Evolutionary conservation across 352 stramenopile species (phyloP).

Genomic region (Phytophthora fragariaefolia): DNA sequence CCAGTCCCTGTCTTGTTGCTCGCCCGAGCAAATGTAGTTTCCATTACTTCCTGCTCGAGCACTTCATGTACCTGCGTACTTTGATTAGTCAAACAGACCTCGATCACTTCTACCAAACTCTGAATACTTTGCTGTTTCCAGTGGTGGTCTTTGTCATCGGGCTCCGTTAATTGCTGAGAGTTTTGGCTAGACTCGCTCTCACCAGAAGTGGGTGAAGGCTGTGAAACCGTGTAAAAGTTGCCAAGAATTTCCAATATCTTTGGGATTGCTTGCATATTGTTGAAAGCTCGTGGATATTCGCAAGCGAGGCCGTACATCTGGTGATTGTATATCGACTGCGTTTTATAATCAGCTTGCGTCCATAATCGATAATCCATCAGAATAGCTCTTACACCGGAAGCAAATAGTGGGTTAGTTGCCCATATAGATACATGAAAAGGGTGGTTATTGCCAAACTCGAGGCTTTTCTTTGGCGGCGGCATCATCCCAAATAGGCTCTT

Average conservation of each 20-base stretch:
- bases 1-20: conserved; percentile 26
- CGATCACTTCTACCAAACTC: conserved; percentile 75
- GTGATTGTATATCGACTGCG: conserved; percentile 84
- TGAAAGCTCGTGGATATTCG: conserved; percentile 69
- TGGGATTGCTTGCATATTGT: conserved; percentile 64
- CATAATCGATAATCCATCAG: conserved; percentile 79
- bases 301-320: conserved; percentile 78
- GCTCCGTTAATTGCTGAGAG: conserved; percentile 50
- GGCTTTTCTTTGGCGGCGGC: conserved; percentile 33
- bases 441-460: conserved; percentile 49
- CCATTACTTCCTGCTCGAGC: conserved; percentile 70
- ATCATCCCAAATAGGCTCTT: conserved; percentile 60
- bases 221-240: conserved; percentile 51
- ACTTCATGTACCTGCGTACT: conserved; percentile 74
- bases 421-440: conserved; percentile 72
- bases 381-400: conserved; percentile 64
- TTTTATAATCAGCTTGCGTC: conserved; percentile 68
- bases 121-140: conserved; percentile 83
- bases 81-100: conserved; percentile 81
- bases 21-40: conserved; percentile 69
- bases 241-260: conserved; percentile 74
- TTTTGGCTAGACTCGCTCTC: conserved; percentile 39
- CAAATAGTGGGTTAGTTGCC: conserved; percentile 79
- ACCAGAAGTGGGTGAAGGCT: conserved; percentile 5
- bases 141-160: conserved; percentile 63